Evolutionary conservation across 2,329 filamentous ascomycete genomes (phyloP), one percentile per base, ranked within the genome.

Genomic region (Penicillium sp.): DNA sequence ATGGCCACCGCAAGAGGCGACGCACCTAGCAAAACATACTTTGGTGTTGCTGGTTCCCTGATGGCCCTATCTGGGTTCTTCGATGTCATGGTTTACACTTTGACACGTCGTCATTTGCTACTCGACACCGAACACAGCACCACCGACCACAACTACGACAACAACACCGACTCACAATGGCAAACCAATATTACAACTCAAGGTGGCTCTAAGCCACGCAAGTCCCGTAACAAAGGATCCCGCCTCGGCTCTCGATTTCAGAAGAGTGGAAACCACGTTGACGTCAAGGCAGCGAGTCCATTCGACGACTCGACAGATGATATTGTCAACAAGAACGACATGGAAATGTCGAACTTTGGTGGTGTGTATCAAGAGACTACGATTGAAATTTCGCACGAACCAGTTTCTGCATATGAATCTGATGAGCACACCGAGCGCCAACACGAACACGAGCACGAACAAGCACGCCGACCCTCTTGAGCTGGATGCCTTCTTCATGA

Each of bases 31-130:
- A 67, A 66, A n/a, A 71, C 73, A 11, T 78, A 79, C 56, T 77
- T 82, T 40, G 79, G 77, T 59, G 70, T 80, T 3, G 77, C 80
- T 1, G 82, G 81, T 16, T 76, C 78, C 4, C 73, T 85, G 60
- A 82, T 85, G 66, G 79, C 81, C 2, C 76, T 79, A 10, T 84
- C 82, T 48, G 83, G 83, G 16, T 78, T 80, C 72, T 76, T 84
- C 14, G 82, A 85, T 66, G 81, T 82, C n/a, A 61, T 80, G 0
- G 74, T 85, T 5, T 85, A 84, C 69, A 81, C 81, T 0, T 62
- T 83, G 16, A 85, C 83, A 0, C 76, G 83, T 14, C 78, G 78
- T 45, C 79, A 81, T 43, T 73, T 84, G 61, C 73, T 85, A 14
- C 72, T 80, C 60, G 77, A 79, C 54, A 76, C 79, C 54, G 77